phyloP scores from a whole-genome alignment of 371 early-diverging fungal genomes.

The Mortierella polycephala region DNA sequence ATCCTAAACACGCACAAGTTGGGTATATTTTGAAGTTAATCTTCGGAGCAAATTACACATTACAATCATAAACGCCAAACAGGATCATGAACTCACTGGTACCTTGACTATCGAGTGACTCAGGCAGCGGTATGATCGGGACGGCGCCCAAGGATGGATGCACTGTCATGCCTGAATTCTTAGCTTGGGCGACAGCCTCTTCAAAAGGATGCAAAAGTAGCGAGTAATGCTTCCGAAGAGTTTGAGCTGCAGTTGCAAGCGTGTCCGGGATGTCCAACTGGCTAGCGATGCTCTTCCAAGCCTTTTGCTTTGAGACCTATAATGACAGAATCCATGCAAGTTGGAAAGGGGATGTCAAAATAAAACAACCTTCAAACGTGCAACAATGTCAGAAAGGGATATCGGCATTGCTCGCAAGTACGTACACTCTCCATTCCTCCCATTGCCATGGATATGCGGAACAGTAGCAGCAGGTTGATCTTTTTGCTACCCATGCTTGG shows the following conservation, averaged over 20 bases:
- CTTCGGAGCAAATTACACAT: too few species aligned
- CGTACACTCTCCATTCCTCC: constrained; percentile 54
- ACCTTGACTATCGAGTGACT: constrained; percentile 43
- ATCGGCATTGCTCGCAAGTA: not conserved
- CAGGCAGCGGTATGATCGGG: constrained; percentile 34
- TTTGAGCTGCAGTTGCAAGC: constrained; percentile 49
- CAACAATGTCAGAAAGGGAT: not conserved
- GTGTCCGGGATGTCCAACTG: constrained; percentile 49
- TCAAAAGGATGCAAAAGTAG: constrained; percentile 50
- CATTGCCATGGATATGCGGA: constrained; percentile 50
- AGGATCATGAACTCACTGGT: not conserved
- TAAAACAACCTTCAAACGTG: not conserved
- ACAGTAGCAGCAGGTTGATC: constrained; percentile 43
- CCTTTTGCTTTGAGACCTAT: constrained; percentile 54
- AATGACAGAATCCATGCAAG: too few species aligned
- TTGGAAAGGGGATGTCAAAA: not conserved
- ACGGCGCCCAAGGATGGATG: constrained; percentile 41
- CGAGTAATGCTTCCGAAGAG: constrained; percentile 45
- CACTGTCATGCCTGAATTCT: constrained; percentile 32
- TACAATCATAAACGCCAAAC: not conserved
- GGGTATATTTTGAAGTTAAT: too few species aligned
- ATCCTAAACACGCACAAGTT: not conserved
- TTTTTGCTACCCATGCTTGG: constrained; percentile 55
- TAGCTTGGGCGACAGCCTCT: constrained; percentile 37
- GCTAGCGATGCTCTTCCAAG: constrained; percentile 50